phyloP scores from a whole-genome alignment of 495 filamentous ascomycete species.

The Sabuloglossum arenarium region DNA sequence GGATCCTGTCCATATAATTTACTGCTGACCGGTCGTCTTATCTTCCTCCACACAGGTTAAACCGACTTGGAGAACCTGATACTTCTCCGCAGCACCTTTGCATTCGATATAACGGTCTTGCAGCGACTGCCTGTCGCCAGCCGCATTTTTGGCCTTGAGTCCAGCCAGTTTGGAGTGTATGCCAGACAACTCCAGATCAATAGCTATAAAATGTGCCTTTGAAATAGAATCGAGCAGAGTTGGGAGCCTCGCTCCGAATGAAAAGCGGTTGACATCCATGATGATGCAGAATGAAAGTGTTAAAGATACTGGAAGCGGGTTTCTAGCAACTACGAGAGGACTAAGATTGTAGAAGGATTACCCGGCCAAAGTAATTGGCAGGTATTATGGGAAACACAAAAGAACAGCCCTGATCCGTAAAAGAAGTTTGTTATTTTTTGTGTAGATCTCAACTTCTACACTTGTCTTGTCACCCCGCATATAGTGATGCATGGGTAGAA shows the following conservation, averaged over 20 bases:
- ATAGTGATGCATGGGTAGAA: too few relatives aligned
- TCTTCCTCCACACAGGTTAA: constrained; percentile 44
- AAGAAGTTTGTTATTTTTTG: too few relatives aligned
- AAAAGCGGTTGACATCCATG: background rate
- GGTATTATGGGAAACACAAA: too few relatives aligned
- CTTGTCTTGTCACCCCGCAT: too few relatives aligned
- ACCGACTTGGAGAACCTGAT: constrained; percentile 57
- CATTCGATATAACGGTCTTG: constrained; percentile 45
- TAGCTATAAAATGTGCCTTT: constrained; percentile 26
- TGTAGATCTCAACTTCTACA: too few relatives aligned
- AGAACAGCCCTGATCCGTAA: too few relatives aligned
- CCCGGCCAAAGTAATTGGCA: too few relatives aligned
- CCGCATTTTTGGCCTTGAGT: constrained; percentile 6
- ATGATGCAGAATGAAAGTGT: background rate
- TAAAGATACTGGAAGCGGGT: background rate
- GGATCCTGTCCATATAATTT: too few relatives aligned
- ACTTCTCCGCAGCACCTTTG: constrained; percentile 45
- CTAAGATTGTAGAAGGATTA: background rate
- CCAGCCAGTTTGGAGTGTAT: constrained; percentile 20
- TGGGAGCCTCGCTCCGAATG: background rate
- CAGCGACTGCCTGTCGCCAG: constrained; percentile 20
- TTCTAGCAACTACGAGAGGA: background rate
- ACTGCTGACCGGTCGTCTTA: constrained; percentile 19
- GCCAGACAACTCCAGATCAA: constrained; percentile 66
- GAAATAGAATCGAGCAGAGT: background rate